Conservation (phyloP, 1,284 basidiomycete genomes). For the Malassezia arunalokei region DNA sequence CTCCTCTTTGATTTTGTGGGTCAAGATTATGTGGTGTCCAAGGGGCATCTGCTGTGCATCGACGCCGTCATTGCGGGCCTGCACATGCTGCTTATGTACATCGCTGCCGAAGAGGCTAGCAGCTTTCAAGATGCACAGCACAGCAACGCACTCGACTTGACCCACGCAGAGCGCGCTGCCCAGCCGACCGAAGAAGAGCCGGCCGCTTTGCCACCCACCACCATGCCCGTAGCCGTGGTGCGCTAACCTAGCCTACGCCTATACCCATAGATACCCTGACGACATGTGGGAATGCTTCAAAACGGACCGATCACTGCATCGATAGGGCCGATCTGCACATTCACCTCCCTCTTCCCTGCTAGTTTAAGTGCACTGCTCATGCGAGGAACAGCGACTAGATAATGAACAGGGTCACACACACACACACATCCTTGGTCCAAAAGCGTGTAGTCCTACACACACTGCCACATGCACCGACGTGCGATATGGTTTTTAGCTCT, state of each 20-base stretch:
- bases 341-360: constrained; percentile 22
- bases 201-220: neutral
- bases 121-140: neutral
- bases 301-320: constrained; percentile 22
- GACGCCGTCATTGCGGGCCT: constrained; percentile 13
- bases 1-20: constrained; percentile 11
- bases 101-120: constrained; percentile 18
- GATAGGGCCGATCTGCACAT: constrained; percentile 34
- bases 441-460: constrained; percentile 10
- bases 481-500: constrained; percentile 11
- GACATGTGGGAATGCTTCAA: constrained; percentile 33
- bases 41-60: constrained; percentile 19
- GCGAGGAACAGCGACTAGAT: constrained; percentile 10
- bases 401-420: constrained; percentile 12
- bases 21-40: constrained; percentile 15
- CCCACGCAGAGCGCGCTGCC: neutral
- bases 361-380: constrained; percentile 26
- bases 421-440: neutral
- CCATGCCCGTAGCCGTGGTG: constrained; percentile 4
- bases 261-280: constrained; percentile 6
- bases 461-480: neutral
- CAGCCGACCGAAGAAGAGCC: neutral
- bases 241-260: constrained; percentile 5
- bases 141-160: neutral
- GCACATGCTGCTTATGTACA: constrained; percentile 14